phyloP scores from a whole-genome alignment of 441 rosid genomes.

The Syzygium malaccense region DNA sequence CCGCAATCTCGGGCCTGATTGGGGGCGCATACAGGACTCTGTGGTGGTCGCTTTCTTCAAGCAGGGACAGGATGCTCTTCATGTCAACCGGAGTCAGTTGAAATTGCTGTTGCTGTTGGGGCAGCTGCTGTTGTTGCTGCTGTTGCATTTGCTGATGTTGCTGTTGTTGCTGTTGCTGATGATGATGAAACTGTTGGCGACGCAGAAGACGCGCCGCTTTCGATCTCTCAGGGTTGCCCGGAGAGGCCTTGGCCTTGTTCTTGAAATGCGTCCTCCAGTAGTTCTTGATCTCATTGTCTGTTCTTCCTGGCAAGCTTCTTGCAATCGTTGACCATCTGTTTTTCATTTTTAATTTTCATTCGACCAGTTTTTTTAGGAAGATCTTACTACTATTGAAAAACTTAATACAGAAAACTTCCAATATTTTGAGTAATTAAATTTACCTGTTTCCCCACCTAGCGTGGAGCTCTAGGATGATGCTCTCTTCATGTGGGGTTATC shows the following conservation, averaged over 20 bases:
- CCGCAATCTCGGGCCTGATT: slow-evolving; percentile 23
- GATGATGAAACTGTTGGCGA: slow-evolving; percentile 65
- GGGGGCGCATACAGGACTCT: slow-evolving; percentile 26
- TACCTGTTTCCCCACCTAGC: slow-evolving; percentile 97
- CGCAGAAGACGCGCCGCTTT: slow-evolving; percentile 43
- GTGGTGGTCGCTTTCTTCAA: slow-evolving; percentile 39
- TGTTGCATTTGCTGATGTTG: slow-evolving; percentile 1
- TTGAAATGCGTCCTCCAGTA: slow-evolving; percentile 97
- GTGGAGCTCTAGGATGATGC: slow-evolving; percentile 78
- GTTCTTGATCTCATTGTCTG: slow-evolving; percentile 88
- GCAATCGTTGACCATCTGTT: slow-evolving; percentile 92
- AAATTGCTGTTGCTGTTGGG: not conserved
- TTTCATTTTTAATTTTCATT: not conserved
- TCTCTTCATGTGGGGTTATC: slow-evolving; percentile 85
- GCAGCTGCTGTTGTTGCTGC: not conserved
- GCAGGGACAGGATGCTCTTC: slow-evolving; percentile 48
- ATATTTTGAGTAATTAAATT: not conserved
- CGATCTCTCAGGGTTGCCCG: slow-evolving; percentile 38
- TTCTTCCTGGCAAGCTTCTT: slow-evolving; percentile 86
- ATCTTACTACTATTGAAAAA: not conserved
- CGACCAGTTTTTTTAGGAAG: not conserved
- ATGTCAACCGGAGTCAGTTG: slow-evolving; percentile 51
- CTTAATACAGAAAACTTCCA: not conserved
- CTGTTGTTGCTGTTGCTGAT: slow-evolving; percentile 32
- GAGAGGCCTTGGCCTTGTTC: slow-evolving; percentile 54